Conservation (phyloP, 805 yeast genomes). For the Zygosaccharomyces gambellarensis region DNA sequence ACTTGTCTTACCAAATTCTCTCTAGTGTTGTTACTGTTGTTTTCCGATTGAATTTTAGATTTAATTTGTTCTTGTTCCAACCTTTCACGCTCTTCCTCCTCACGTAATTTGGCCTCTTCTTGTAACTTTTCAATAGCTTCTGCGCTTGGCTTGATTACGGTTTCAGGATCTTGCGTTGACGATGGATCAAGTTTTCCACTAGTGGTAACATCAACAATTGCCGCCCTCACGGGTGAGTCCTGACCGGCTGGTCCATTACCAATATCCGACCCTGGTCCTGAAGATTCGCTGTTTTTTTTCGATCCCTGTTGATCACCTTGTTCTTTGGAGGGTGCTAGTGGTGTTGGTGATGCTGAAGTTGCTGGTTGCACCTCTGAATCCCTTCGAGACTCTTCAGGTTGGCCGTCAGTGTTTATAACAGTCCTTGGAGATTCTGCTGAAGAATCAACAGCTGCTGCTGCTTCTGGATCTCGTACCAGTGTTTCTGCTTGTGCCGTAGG, state of each 20-base stretch:
- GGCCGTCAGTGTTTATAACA: no score
- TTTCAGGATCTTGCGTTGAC: conserved; percentile 10
- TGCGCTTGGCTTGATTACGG: conserved; percentile 34
- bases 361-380: neutral
- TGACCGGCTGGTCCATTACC: neutral
- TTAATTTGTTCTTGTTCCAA: conserved; percentile 9
- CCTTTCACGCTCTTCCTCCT: conserved; percentile 33
- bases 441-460: neutral
- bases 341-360: neutral
- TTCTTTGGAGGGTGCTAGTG: neutral
- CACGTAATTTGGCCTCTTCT: conserved; percentile 39
- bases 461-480: neutral
- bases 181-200: conserved; percentile 4
- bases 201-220: neutral
- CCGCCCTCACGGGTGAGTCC: neutral
- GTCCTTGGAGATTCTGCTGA: no score
- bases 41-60: conserved; percentile 6
- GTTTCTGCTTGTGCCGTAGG: neutral
- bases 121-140: conserved; percentile 38
- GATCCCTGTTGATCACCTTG: neutral
- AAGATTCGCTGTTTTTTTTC: neutral
- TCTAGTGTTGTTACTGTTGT: conserved; percentile 10
- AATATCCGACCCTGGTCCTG: neutral
- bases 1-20: conserved; percentile 36
- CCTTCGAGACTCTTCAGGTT: no score